A percentile compares a stretch with the other conserved stretches of the same genome.
These are phyloP conservation scores for Cronartium quercuum DNA, from an alignment of 1,284 basidiomycete genomes.

Conservation along the genomic window DNA sequence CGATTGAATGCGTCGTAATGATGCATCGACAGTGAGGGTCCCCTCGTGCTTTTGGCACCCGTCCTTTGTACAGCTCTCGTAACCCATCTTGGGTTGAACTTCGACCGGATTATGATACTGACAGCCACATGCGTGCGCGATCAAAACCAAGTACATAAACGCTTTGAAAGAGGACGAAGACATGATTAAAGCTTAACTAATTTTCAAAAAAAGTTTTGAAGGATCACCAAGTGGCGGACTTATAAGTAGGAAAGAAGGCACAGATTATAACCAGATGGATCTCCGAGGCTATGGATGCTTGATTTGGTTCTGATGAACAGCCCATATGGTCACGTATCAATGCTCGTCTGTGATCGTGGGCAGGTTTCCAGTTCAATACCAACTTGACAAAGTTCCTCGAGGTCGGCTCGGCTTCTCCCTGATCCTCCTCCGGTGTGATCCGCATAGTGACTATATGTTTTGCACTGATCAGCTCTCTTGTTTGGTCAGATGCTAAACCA, in stretches of 20 bases:
- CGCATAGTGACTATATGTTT: too few relatives aligned
- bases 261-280: too few relatives aligned
- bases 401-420: too few relatives aligned
- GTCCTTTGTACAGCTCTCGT: not conserved
- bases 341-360: too few relatives aligned
- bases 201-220: not conserved
- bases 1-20: not conserved
- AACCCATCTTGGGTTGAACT: not conserved
- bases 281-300: too few relatives aligned
- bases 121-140: not conserved
- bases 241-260: not conserved
- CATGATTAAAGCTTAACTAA: not conserved
- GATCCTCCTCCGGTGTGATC: too few relatives aligned
- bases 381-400: too few relatives aligned
- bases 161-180: not conserved
- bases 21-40: not conserved
- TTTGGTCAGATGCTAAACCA: too few relatives aligned
- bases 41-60: not conserved
- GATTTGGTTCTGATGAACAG: too few relatives aligned
- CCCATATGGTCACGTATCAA: too few relatives aligned
- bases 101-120: not conserved
- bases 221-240: not conserved
- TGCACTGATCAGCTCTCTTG: too few relatives aligned
- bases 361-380: too few relatives aligned
- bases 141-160: not conserved